Conservation (phyloP, 2,329 filamentous ascomycete species). For the Microthyrium microscopicum region DNA sequence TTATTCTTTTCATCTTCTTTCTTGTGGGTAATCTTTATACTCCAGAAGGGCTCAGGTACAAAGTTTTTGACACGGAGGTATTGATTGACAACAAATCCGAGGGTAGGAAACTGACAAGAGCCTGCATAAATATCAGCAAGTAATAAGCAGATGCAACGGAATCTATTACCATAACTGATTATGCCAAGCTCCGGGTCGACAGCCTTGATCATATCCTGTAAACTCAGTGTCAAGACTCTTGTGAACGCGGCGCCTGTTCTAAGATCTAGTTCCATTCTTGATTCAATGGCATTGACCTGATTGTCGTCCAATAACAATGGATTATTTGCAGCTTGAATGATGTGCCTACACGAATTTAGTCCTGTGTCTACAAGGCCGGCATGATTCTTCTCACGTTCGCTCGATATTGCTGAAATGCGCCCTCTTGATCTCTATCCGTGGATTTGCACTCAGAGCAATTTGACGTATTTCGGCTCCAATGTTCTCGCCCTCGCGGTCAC, state of each 20-base stretch:
- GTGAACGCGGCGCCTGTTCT: constrained; percentile 87
- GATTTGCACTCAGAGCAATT: constrained; percentile 60
- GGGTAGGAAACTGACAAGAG: constrained; percentile 90
- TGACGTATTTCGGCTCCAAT: constrained; percentile 84
- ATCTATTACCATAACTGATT: constrained; percentile 59
- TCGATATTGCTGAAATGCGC: constrained; percentile 95
- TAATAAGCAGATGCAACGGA: constrained; percentile 1
- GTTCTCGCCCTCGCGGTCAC: constrained; percentile 91
- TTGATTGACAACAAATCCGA: constrained; percentile 92
- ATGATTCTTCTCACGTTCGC: constrained; percentile 44
- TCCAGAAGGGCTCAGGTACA: constrained; percentile 82
- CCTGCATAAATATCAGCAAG: constrained; percentile 34
- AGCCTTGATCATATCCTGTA: constrained; percentile 53
- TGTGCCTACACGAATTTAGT: constrained; percentile 42
- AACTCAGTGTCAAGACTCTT: constrained; percentile 62
- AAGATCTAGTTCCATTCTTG: constrained; percentile 82
- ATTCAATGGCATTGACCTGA: constrained; percentile 73
- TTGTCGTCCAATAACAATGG: constrained; percentile 66
- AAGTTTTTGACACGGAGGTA: constrained; percentile 93
- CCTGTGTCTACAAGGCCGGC: background rate
- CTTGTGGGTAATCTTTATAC: constrained; percentile 66
- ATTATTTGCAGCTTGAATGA: constrained; percentile 64
- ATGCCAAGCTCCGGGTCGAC: constrained; percentile 40
- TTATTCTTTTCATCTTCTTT: no score
- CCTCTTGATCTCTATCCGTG: constrained; percentile 59